Evolutionary conservation across 2,329 filamentous ascomycete species (phyloP).

Genomic region (Fusarium nematophilum): DNA sequence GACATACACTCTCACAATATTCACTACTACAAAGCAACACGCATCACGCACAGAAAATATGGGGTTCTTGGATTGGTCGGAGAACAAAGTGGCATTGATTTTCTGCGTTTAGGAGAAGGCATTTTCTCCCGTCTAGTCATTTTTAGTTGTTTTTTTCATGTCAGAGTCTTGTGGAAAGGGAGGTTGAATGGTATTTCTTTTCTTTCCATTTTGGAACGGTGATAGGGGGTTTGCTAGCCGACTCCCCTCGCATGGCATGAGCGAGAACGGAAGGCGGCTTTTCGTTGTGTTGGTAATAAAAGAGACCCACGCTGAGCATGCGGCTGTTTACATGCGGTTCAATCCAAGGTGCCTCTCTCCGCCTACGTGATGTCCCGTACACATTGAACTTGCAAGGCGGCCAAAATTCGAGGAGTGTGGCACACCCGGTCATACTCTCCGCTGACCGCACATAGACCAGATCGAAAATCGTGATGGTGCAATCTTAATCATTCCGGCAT

Average conservation of each 20-base stretch:
- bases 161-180: constrained; percentile 10
- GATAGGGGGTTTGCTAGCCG: constrained; percentile 8
- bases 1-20: constrained; percentile 12
- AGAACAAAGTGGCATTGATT: constrained; percentile 22
- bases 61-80: constrained; percentile 33
- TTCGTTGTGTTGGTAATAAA: constrained; percentile 35
- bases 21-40: constrained; percentile 17
- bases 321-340: constrained; percentile 26
- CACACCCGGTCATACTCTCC: background rate
- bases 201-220: constrained; percentile 14
- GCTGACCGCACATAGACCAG: too few relatives aligned
- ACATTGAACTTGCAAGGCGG: background rate
- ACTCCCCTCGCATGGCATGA: background rate
- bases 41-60: constrained; percentile 16
- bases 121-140: constrained; percentile 3
- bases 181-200: constrained; percentile 1
- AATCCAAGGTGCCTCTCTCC: background rate
- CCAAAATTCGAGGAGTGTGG: background rate
- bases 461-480: constrained; percentile 8
- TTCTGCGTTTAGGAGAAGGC: constrained; percentile 18
- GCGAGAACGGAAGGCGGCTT: constrained; percentile 13
- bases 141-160: constrained; percentile 11
- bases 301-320: constrained; percentile 32
- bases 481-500: constrained; percentile 46
- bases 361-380: background rate